Evolutionary conservation across 352 stramenopile species (phyloP), one percentile per base, ranked within the genome.

Genomic region (Pythium sp.): DNA sequence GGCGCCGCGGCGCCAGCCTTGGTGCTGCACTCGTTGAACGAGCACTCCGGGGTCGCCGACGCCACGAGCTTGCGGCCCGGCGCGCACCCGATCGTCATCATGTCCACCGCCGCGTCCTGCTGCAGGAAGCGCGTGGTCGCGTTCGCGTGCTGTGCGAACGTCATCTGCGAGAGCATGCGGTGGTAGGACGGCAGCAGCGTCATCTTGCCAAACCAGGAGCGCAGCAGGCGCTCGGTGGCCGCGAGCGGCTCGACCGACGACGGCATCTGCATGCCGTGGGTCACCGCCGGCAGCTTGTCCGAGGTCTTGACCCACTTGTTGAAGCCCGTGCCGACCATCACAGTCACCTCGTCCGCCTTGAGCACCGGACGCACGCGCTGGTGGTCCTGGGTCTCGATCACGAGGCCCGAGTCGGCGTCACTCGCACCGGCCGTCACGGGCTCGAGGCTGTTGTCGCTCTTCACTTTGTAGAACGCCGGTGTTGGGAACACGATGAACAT

Each of bases 121-220:
- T 58, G 38, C 56, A 84, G 62, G 65, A 79, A 84, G 0, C 71
- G 72, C 56, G 63, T 59, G 26, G 76, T 81, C 43, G 65, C 68
- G 64, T 82, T 74, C 32, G 68, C 68, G 58, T 85, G 77, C 67
- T 75, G 73, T 54, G 71, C 75, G 56, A 87, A 87, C 41, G 77
- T 79, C 56, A 84, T 74, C 20, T 84, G 67, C 3, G 65, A 61
- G 22, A 83, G 68, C 78, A 87, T 84, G 65, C 76, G 78, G 56
- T 87, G 80, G 70, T 86, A 76, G 28, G 75, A 74, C 59, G 80
- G 80, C 41, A 87, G 62, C 67, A 87, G 70, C 61, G 77, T 87
- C 80, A 87, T 87, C 75, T 86, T 87, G 71, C 80, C 80, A 53
- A 86, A 87, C 76, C 78, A 87, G 22, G 76, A 72, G 34, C 80